Evolutionary conservation across 192 early-diverging fungal genomes (phyloP).

Genomic region (Polychytrium aggregatum): DNA sequence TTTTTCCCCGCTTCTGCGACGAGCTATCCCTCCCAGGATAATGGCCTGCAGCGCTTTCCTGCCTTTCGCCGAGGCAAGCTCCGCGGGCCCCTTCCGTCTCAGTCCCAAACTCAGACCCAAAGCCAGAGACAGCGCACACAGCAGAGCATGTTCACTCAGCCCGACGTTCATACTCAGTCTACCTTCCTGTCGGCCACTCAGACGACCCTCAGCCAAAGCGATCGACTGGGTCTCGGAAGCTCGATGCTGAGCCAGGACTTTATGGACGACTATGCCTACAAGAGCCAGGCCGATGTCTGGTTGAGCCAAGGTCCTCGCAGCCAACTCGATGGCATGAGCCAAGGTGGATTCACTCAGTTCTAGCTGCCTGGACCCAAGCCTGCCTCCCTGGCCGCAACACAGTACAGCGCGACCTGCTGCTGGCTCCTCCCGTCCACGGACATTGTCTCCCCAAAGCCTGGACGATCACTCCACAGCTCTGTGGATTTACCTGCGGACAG

Average conservation of each 20-base stretch:
- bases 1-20: too few species aligned
- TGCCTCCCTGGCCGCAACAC: too few species aligned
- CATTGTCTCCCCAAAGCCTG: too few species aligned
- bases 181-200: slow-evolving; percentile 1
- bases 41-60: not conserved
- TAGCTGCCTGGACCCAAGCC: too few species aligned
- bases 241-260: slow-evolving; percentile 15
- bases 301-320: slow-evolving; percentile 27
- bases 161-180: slow-evolving; percentile 1
- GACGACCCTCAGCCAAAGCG: slow-evolving; percentile 11
- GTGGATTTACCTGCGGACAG: too few species aligned
- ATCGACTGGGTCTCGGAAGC: slow-evolving; percentile 7
- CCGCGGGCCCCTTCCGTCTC: slow-evolving; percentile 1
- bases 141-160: slow-evolving; percentile 9
- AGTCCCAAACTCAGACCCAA: too few species aligned
- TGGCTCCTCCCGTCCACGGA: too few species aligned
- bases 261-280: slow-evolving; percentile 37
- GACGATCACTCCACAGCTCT: too few species aligned
- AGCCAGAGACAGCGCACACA: slow-evolving; percentile 10
- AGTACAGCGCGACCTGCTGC: too few species aligned
- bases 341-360: slow-evolving; percentile 23
- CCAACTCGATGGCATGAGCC: slow-evolving; percentile 12
- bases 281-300: slow-evolving; percentile 31
- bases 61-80: not conserved
- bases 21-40: slow-evolving; percentile 4